A percentile compares a stretch with the other conserved stretches of the same genome.
Evolutionary conservation across 345 rosid genomes (phyloP).

Genomic region (Limnanthes douglasii): DNA sequence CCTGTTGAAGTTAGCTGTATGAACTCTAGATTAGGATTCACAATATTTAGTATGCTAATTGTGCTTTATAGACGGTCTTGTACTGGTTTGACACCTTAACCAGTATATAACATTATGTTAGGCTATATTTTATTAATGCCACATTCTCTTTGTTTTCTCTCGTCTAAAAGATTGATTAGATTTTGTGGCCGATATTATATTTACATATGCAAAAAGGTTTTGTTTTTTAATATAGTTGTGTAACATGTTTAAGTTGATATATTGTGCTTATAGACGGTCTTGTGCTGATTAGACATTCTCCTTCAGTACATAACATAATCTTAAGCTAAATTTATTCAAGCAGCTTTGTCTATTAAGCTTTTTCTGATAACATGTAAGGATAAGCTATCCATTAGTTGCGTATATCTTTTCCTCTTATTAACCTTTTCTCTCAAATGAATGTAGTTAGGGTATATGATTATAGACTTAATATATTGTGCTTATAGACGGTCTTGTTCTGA

Average conservation of each 20-base stretch:
- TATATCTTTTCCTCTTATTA: too few relatives aligned
- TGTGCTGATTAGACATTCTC: conserved; percentile 1
- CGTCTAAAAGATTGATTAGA: conserved; percentile 12
- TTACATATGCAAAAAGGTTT: too few relatives aligned
- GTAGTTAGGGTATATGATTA: background rate
- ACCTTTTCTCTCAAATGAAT: too few relatives aligned
- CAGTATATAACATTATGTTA: conserved; percentile 34
- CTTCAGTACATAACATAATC: conserved; percentile 14
- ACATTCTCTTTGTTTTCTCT: conserved; percentile 16
- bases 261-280: conserved; percentile 4
- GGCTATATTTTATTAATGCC: conserved; percentile 26
- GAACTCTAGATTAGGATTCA: too few relatives aligned
- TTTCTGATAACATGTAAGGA: conserved; percentile 1
- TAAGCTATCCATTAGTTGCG: background rate
- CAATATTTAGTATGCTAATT: background rate
- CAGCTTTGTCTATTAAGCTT: background rate
- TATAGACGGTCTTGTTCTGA: conserved; percentile 1
- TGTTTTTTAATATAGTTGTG: too few relatives aligned
- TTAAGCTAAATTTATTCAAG: conserved; percentile 7
- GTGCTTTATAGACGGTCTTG: conserved; percentile 41
- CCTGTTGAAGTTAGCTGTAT: background rate
- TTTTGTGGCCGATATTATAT: conserved; percentile 18
- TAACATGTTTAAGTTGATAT: background rate
- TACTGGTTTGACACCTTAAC: conserved; percentile 17
- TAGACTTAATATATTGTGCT: background rate